Percentiles rank a stretch among this genome's conserved stretches.
Evolutionary conservation across 495 filamentous ascomycete species (phyloP).

Genomic region (Cladorrhinum samala): DNA sequence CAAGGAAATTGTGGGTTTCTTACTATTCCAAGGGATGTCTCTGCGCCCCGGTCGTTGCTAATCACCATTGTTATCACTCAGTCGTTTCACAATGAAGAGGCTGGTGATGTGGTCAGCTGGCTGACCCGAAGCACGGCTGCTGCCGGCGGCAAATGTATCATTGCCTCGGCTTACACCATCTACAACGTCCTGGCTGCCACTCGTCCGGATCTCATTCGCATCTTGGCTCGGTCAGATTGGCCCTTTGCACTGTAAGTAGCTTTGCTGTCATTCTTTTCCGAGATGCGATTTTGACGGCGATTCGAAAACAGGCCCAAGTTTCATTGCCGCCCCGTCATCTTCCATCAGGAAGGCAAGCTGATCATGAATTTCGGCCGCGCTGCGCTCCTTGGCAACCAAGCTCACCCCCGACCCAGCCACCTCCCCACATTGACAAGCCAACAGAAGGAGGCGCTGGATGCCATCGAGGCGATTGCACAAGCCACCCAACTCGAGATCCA

Average conservation of each 20-base stretch:
- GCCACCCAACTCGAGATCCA: conserved; percentile 50
- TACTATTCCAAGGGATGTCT: neutral
- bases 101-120: conserved; percentile 61
- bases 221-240: conserved; percentile 53
- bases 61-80: conserved; percentile 16
- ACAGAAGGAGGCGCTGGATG: conserved; percentile 58
- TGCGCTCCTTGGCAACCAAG: conserved; percentile 49
- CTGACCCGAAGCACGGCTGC: conserved; percentile 51
- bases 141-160: conserved; percentile 52
- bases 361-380: conserved; percentile 58
- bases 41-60: neutral
- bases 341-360: conserved; percentile 47
- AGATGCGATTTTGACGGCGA: conserved; percentile 8
- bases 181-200: conserved; percentile 60
- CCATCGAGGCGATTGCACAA: conserved; percentile 53
- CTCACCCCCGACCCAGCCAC: conserved; percentile 46
- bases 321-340: conserved; percentile 52
- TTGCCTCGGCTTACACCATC: conserved; percentile 54
- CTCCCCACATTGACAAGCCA: conserved; percentile 51
- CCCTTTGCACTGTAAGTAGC: conserved; percentile 53
- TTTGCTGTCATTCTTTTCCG: neutral
- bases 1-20: conserved; percentile 40
- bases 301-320: conserved; percentile 46
- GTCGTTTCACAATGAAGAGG: conserved; percentile 70
- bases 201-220: conserved; percentile 57